A percentile compares a stretch with the other conserved stretches of the same genome.
These are phyloP conservation scores for Chalaropsis thielavioides DNA, from an alignment of 2,329 filamentous ascomycete species.

Conservation along the genomic window DNA sequence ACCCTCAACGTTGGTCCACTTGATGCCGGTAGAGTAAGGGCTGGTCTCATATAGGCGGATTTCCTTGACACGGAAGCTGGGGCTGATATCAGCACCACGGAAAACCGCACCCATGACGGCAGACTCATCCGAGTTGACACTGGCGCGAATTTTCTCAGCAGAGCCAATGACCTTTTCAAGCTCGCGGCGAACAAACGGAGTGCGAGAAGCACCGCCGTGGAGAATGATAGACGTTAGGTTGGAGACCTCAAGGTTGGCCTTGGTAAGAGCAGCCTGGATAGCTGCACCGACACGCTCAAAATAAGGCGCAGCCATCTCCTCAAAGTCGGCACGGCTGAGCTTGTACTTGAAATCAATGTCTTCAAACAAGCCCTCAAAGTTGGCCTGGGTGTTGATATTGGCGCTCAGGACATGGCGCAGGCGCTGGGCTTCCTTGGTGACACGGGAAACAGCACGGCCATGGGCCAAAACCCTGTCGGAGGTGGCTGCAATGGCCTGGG, in stretches of 20 bases:
- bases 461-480: constrained; percentile 53
- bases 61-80: constrained; percentile 95
- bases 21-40: constrained; percentile 58
- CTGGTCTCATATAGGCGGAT: constrained; percentile 71
- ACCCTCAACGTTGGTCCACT: constrained; percentile 53
- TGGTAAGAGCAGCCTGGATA: constrained; percentile 58
- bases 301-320: constrained; percentile 57
- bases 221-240: constrained; percentile 86
- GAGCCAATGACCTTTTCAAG: constrained; percentile 62
- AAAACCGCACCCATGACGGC: constrained; percentile 94
- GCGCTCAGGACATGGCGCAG: constrained; percentile 82
- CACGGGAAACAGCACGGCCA: constrained; percentile 72
- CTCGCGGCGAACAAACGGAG: constrained; percentile 83
- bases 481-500: constrained; percentile 49
- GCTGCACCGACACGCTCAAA: constrained; percentile 53
- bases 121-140: constrained; percentile 93
- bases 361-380: constrained; percentile 80
- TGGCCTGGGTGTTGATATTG: constrained; percentile 65
- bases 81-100: constrained; percentile 80
- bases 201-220: constrained; percentile 78
- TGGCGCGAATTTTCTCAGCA: constrained; percentile 69
- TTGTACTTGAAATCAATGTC: constrained; percentile 92
- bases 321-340: constrained; percentile 64
- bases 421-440: constrained; percentile 86
- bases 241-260: constrained; percentile 54